These are phyloP conservation scores for Xylaria acuta DNA, from an alignment of 495 filamentous ascomycete species.

Conservation along the genomic window DNA sequence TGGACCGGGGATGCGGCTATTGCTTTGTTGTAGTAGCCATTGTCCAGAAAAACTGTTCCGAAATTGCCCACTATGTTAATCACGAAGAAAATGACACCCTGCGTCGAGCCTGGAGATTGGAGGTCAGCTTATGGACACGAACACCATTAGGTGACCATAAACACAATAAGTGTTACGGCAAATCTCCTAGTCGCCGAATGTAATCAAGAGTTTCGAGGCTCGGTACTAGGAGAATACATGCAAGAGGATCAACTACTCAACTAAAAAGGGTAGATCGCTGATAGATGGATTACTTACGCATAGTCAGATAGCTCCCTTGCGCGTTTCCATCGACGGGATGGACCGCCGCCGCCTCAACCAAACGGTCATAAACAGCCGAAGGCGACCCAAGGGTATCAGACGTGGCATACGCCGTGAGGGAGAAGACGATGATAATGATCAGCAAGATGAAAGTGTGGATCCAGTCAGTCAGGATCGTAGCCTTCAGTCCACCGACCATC, in stretches of 20 bases:
- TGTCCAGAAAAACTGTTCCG: conserved; percentile 81
- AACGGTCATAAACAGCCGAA: conserved; percentile 77
- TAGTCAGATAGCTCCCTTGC: conserved; percentile 86
- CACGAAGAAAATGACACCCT: conserved; percentile 94
- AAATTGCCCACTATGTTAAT: conserved; percentile 92
- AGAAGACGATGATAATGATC: conserved; percentile 89
- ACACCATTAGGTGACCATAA: neutral
- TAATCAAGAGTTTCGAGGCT: neutral
- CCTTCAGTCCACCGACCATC: conserved; percentile 58
- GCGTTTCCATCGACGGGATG: conserved; percentile 89
- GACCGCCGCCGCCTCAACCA: conserved; percentile 69
- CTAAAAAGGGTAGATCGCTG: neutral
- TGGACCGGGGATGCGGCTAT: conserved; percentile 90
- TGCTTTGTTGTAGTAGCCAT: conserved; percentile 92
- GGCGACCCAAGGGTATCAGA: conserved; percentile 80
- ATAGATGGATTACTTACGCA: conserved; percentile 61
- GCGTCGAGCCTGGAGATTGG: conserved; percentile 56
- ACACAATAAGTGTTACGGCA: neutral
- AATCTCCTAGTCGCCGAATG: neutral
- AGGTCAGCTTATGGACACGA: neutral
- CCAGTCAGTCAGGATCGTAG: conserved; percentile 57
- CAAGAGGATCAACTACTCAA: neutral
- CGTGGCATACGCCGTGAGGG: conserved; percentile 84
- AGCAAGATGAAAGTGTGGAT: conserved; percentile 88
- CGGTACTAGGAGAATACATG: too few species aligned